Conservation (phyloP, 805 yeast species). For the Pichia occidentalis region DNA sequence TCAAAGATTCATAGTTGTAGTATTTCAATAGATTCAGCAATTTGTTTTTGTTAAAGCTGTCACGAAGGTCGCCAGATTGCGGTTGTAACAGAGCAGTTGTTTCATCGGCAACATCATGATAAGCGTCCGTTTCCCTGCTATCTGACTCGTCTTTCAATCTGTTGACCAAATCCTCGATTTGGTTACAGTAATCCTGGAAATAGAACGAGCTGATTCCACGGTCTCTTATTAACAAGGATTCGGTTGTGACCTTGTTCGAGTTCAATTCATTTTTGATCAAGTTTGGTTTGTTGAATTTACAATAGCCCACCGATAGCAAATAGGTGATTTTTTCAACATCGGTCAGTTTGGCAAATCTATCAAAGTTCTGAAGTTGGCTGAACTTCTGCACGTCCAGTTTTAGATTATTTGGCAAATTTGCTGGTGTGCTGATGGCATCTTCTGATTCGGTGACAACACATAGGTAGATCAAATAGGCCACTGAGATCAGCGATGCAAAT, state of each 20-base stretch:
- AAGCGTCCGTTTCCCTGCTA: not conserved
- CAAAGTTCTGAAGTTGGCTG: not conserved
- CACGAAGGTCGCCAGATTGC: not conserved
- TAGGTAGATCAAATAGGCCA: slow-evolving; percentile 3
- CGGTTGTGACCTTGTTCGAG: slow-evolving; percentile 24
- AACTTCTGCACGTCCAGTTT: slow-evolving; percentile 17
- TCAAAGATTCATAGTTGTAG: not conserved
- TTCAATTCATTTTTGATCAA: slow-evolving; percentile 20
- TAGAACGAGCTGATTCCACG: slow-evolving; percentile 31
- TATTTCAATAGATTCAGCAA: slow-evolving; percentile 3
- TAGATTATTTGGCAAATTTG: slow-evolving; percentile 7
- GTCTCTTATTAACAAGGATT: slow-evolving; percentile 29
- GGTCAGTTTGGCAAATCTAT: not conserved
- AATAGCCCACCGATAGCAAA: slow-evolving; percentile 22
- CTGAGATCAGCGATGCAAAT: not conserved
- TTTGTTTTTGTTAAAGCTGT: slow-evolving; percentile 1
- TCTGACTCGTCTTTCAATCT: slow-evolving; percentile 14
- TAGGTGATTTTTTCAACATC: slow-evolving; percentile 22
- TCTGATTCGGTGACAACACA: slow-evolving; percentile 5
- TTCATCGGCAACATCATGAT: slow-evolving; percentile 3
- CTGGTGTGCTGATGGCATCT: slow-evolving; percentile 1
- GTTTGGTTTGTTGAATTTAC: slow-evolving; percentile 20
- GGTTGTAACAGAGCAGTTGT: slow-evolving; percentile 9
- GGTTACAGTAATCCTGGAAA: slow-evolving; percentile 29
- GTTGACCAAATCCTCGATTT: slow-evolving; percentile 22